Base-by-base conservation (phyloP, 2,329 filamentous ascomycete species). In the Huntiella moniliformis region DNA sequence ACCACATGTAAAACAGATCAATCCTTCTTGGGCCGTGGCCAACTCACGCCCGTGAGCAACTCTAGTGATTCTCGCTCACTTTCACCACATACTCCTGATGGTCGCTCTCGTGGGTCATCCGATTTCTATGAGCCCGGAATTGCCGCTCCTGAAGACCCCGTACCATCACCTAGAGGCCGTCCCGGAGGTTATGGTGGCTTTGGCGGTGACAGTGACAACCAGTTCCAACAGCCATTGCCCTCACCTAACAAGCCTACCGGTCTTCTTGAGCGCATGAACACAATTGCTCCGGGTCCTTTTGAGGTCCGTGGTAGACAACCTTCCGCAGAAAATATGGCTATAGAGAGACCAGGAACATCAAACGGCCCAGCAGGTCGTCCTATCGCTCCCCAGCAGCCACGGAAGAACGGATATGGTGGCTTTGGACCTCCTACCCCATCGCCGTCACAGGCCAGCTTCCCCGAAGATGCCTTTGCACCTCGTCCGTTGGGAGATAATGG, bases 211-310 rank as follows among this genome's bases (percentile, higher is more conserved):
- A 22, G 10, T 15, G 41, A 63, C 65, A 34, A 45, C 51, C n/a
- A 63, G 66, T 43, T 54, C 59, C 34, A 57, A 49, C 67, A 67
- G 54, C 67, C 67, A 16, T 63, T 68, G 3, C 58, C 64, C 15
- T 75, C 66, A 51, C 71, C 73, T 6, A 47, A 52, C 12, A 53
- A 52, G 22, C 53, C 54, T 40, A 52, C 57, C 4, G 64, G 56
- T 34, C 54, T 83, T 22, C 55, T 80, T 53, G 68, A 73, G 51
- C 70, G 74, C 44, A 73, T 82, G 67, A 71, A 82, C 52, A 69
- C 64, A 6, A 78, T 82, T 54, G 67, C 73, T 1, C 74, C 78
- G 1, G 78, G 76, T 0, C 78, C 79, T 0, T 82, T 83, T 53
- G 73, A 76, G 51, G 58, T 51, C 60, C 61, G 52, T 62, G 60